Evolutionary conservation across 2,329 filamentous ascomycete species (phyloP).

Genomic region (Nothophoma quercina): DNA sequence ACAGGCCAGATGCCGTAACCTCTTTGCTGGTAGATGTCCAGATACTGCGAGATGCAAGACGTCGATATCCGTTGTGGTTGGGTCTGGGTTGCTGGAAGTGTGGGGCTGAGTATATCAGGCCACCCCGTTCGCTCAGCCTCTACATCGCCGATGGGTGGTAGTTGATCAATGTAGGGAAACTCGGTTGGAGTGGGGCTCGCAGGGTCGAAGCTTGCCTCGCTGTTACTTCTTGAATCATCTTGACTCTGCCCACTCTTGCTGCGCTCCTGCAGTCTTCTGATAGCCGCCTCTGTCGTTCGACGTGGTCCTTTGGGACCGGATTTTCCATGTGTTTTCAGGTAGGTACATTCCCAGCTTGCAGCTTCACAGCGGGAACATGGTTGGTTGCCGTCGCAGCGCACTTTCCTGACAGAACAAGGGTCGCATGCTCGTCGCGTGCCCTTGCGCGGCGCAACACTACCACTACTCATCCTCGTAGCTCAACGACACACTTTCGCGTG

Average conservation of each 20-base stretch:
- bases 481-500: constrained; percentile 23
- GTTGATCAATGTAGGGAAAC: constrained; percentile 32
- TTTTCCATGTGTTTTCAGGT: constrained; percentile 47
- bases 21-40: constrained; percentile 41
- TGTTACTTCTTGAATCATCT: constrained; percentile 38
- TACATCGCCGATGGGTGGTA: constrained; percentile 32
- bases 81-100: constrained; percentile 18
- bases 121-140: constrained; percentile 31
- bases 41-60: constrained; percentile 42
- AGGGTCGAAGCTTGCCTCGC: constrained; percentile 43
- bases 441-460: constrained; percentile 41
- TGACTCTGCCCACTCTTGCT: constrained; percentile 37
- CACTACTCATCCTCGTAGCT: constrained; percentile 29
- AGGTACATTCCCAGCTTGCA: constrained; percentile 48
- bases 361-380: constrained; percentile 44
- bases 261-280: constrained; percentile 42
- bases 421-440: constrained; percentile 48
- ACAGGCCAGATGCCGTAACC: constrained; percentile 48
- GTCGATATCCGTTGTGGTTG: constrained; percentile 42
- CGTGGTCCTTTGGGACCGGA: constrained; percentile 47
- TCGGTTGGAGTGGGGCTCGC: constrained; percentile 40
- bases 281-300: constrained; percentile 45
- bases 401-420: constrained; percentile 46
- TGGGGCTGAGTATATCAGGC: constrained; percentile 35
- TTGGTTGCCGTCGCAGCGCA: constrained; percentile 45